These are phyloP conservation scores for Calonectria fujianensis DNA, from an alignment of 2,329 filamentous ascomycete genomes.

Conservation along the genomic window DNA sequence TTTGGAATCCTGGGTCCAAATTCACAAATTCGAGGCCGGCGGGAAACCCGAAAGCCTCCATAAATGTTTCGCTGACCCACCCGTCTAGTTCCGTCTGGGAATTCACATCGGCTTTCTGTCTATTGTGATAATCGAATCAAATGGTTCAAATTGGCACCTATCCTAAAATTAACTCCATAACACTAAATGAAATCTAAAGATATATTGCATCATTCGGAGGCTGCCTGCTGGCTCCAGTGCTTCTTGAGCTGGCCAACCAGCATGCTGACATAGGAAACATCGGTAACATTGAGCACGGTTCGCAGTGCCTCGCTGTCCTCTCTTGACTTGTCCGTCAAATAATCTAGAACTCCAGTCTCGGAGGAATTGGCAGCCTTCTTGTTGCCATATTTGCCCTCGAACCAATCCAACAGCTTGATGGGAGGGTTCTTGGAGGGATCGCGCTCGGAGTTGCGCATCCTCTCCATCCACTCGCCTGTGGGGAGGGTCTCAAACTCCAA, in stretches of 20 bases:
- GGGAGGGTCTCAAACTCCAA: slow-evolving; percentile 67
- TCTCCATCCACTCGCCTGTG: slow-evolving; percentile 65
- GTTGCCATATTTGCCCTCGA: slow-evolving; percentile 57
- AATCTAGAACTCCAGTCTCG: slow-evolving; percentile 40
- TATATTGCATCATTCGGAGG: not conserved
- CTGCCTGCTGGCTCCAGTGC: slow-evolving; percentile 7
- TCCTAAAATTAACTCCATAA: not conserved
- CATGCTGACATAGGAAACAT: slow-evolving; percentile 16
- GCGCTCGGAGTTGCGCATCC: slow-evolving; percentile 65
- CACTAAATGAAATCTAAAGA: not conserved
- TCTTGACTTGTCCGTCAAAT: slow-evolving; percentile 42
- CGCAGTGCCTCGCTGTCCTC: slow-evolving; percentile 42
- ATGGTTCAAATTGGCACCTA: not conserved
- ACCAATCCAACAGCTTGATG: slow-evolving; percentile 73
- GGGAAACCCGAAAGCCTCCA: not conserved
- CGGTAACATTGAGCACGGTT: slow-evolving; percentile 2
- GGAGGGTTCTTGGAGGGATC: slow-evolving; percentile 69
- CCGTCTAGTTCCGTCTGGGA: no score
- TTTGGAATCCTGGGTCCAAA: not conserved
- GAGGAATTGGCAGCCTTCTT: slow-evolving; percentile 44
- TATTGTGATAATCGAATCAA: not conserved
- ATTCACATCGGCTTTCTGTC: not conserved
- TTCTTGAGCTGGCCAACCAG: slow-evolving; percentile 14
- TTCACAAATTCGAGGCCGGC: not conserved
- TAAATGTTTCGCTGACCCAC: not conserved